Base-by-base conservation (phyloP, 2,329 filamentous ascomycete genomes). In the Diaporthe aspalathi region DNA sequence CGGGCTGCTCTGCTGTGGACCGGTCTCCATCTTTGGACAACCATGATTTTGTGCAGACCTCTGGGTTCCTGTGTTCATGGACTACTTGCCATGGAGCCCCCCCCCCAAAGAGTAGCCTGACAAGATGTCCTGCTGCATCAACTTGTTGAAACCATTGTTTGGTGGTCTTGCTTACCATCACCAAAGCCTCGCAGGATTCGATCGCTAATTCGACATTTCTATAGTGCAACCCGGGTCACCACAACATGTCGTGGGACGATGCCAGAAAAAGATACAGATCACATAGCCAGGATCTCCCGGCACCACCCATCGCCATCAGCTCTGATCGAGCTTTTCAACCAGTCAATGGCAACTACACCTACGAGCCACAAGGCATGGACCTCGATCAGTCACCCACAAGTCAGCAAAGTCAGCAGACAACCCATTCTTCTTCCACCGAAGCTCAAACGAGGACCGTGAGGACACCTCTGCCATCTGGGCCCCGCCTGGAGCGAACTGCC, bases 221-320 rank as follows among this genome's bases (percentile, higher is more conserved):
- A 16, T 52, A 88, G 88, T 90, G 88, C 77, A 86, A 89, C 75
- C 88, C 88, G 17, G 87, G 84, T 74, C 88, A 90, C 77, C 88
- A 89, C 74, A 86, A 86, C 74, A 87, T 89, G 86, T 88, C 86
- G 14, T 90, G 88, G 87, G 87, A 89, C 77, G 87, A 89, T 73
- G 85, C 88, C 20, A 82, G 86, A 57, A 82, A 80, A 75, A 89
- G 88, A 75, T 89, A 88, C 78, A 83, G 84, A 70, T 84, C 85
- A 50, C 83, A 86, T 70, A 89, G 87, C 74, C 86, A 87, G 40
- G 80, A 79, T 35, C 81, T 87, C 57, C 85, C 85, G 71, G 86
- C 56, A 43, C 50, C 56, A 43, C 50, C 43, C 17, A 54, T 66
- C 22, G 32, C 57, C 16, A 70, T 68, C 24, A 49, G 49, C 11